Base-by-base conservation (phyloP, 805 yeast genomes). In the Ogataea kodamae region DNA sequence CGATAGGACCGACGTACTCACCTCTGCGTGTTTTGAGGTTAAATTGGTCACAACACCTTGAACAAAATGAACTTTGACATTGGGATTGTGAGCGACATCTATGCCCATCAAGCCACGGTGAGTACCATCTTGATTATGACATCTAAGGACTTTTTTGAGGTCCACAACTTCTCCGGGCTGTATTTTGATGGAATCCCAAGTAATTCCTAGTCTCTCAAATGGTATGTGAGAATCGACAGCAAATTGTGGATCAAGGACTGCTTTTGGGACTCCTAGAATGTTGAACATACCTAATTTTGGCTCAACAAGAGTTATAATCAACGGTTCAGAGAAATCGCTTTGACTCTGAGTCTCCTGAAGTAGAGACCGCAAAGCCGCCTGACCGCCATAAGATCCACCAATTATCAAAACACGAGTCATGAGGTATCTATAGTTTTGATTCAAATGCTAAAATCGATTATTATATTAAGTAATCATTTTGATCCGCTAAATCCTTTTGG, bases 241-340 rank as follows among this genome's bases (percentile, higher is more conserved):
- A 47, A 61, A 63, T 7, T 59, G 55, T 0, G 48, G 43, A 35
- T 62, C 65, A 18, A 64, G 49, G 13, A 64, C 54, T 9, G 65
- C 57, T 16, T 55, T 50, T 6, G 71, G 71, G 11, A 64, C 52
- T 1, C 67, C 69, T 35, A 65, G 40, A 4, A 64, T 39, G 37
- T 65, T 65, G 27, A 65, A 45, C 36, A 64, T 61, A 3, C 71
- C 71, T 1, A 66, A 61, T 35, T 63, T 56, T 15, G 70, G 70
- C 34, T 65, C 70, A 2, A 65, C 48, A 9, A 65, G 28, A 1
- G 52, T 52, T 15, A 64, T 50, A 8, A 61, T 53, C 3, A 59
- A 24, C 14, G 39, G 22, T 5, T 29, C 25, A 1, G 39, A 9
- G 9, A 24, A 14, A 12, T 15, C 16, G n/a, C n/a, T n/a, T n/a